Evolutionary conservation across 345 rosid species (phyloP), one percentile per base, ranked within the genome.

Genomic region (Salix udensis): DNA sequence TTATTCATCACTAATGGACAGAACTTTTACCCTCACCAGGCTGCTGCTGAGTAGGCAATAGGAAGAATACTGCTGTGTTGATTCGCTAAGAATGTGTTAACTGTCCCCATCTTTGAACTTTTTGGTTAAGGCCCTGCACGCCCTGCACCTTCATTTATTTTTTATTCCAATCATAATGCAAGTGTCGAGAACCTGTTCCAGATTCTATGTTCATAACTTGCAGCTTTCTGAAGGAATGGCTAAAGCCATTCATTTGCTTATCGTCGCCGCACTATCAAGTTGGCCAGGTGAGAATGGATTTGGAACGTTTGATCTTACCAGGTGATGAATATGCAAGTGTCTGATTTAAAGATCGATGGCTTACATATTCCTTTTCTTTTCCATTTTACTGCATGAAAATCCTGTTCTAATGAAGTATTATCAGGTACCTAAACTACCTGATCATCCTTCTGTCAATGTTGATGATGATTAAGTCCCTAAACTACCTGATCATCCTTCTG

Each of bases 171-270:
- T 28, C 13, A 21, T 72, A 21, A 13, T 19, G 66, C 5, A 34
- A 72, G 21, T 46, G n/a, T n/a, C 4, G 28, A 58, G 62, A n/a
- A 58, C 62, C 65, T 53, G 28, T n/a, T 18, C 65, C 24, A 19
- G 77, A 71, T 74, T 83, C 81, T 36, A 61, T 68, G 72, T 74
- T 75, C 86, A 40, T 40, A 2, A 60, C 40, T 3, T 34, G 19
- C 65, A 23, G 62, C 72, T 77, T 71, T 72, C 48, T 42, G 68
- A n/a, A 55, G 28, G 72, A 36, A 60, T 55, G 62, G 67, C 58
- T 64, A 46, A 15, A 28, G 34, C 86, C 82, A 72, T 72, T 66
- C 76, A 0, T 74, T 64, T 18, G 46, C 34, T 40, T 42, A 73
- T 26, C 58, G 21, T 24, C 76, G 1, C 39, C 69, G 60, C 28